Base-by-base conservation (phyloP, 768 basidiomycete species). In the Leccinellum albellum region DNA sequence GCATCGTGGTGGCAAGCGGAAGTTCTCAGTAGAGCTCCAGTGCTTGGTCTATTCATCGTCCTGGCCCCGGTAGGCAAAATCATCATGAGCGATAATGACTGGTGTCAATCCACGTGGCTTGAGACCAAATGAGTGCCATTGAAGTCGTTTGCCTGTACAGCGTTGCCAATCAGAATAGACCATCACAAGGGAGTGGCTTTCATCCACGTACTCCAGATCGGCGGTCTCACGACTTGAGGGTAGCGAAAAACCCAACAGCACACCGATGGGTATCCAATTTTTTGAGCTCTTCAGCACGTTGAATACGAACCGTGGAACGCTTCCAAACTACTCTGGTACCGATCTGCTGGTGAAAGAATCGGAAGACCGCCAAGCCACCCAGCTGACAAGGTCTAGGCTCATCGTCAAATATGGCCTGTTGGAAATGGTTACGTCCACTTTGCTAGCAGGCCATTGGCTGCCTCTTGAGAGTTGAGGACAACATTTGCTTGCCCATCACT, bases 81-180 rank as follows among this genome's bases (percentile, higher is more conserved):
- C 71, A 64, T 82, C 83, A 21, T 88, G 70, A 14, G 71, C 67
- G 29, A 72, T 77, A 24, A 91, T 73, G 3, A 89, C 80, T 4
- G 82, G 82, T 4, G 61, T 63, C 20, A 85, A 66, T 21, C 80
- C 81, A 13, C 73, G 67, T 10, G 66, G 58, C 57, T 73, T 76
- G 54, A 90, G 17, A 85, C 71, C 3, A 71, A 66, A 24, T 84
- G 60, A 2, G 82, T 86, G 15, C 74, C 70, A 1, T 58, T n/a
- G 7, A 76, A 51, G 48, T 79, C 69, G 17, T 73, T 74, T 2
- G 70, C 59, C 13, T 74, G 75, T 49, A 80, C 65, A 44, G 74
- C 74, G 60, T 87, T 86, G 45, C 67, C 65, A 56, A 91, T 75
- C 31, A 89, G 65, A 53, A 79, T 70, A 6, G 80, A 76, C 80